phyloP scores from a whole-genome alignment of 495 filamentous ascomycete genomes.

The Neurospora intermedia region DNA sequence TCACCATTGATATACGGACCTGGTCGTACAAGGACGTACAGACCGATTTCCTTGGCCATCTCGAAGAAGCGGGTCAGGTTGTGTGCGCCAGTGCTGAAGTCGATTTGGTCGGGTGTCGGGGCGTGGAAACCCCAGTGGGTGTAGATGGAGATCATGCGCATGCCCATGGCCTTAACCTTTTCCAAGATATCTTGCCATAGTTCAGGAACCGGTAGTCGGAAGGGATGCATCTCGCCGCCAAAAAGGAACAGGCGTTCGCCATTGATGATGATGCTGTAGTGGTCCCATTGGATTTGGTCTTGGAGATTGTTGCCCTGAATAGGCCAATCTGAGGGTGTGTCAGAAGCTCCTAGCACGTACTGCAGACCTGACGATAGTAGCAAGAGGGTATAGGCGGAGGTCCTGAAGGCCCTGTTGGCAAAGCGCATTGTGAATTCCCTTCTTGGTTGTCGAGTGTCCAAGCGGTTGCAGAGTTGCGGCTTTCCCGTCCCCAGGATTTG shows the following conservation, averaged over 20 bases:
- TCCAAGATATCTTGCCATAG: conserved; percentile 51
- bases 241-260: conserved; percentile 47
- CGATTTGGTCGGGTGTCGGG: conserved; percentile 35
- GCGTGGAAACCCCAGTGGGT: conserved; percentile 49
- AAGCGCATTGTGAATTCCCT: not conserved
- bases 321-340: conserved; percentile 25
- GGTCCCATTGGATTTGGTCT: conserved; percentile 44
- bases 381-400: not conserved
- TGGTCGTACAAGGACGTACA: conserved; percentile 50
- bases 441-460: not conserved
- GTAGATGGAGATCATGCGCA: conserved; percentile 42
- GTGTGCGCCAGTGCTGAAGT: conserved; percentile 46
- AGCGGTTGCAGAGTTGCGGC: not conserved
- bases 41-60: conserved; percentile 42
- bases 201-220: conserved; percentile 26
- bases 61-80: conserved; percentile 45
- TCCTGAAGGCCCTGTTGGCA: not conserved
- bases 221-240: conserved; percentile 36
- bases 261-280: conserved; percentile 48
- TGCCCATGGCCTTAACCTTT: conserved; percentile 49
- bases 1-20: conserved; percentile 54
- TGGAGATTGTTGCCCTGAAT: conserved; percentile 41
- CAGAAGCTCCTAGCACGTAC: not conserved
- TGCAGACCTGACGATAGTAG: not conserved
- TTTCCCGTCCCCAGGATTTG: not conserved